A percentile compares a stretch with the other conserved stretches of the same genome.
Evolutionary conservation across 208 protist species (phyloP).

Genomic region (Leishmania lainsoni): DNA sequence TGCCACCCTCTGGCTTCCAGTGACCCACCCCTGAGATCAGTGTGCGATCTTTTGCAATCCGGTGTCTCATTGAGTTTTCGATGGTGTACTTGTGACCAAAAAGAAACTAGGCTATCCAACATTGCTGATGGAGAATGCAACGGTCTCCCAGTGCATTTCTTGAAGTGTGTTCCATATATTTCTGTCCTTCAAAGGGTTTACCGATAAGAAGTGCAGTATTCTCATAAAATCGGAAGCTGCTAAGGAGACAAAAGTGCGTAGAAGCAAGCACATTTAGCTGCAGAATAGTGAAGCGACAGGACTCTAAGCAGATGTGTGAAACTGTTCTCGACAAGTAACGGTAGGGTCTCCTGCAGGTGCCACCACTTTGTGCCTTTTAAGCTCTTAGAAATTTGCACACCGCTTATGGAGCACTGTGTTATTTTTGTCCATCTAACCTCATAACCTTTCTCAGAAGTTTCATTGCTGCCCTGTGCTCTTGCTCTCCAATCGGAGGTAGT

Average conservation of each 20-base stretch:
- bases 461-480: too few species aligned
- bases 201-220: neutral
- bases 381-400: neutral
- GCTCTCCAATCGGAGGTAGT: neutral
- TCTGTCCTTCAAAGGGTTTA: neutral
- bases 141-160: neutral
- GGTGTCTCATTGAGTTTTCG: neutral
- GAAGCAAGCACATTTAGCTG: neutral
- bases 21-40: neutral
- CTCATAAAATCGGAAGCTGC: neutral
- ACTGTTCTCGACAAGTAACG: neutral
- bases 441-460: too few species aligned
- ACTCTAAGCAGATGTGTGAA: neutral
- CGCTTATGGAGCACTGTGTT: too few species aligned
- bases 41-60: neutral
- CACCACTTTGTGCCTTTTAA: too few species aligned
- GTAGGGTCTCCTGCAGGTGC: neutral
- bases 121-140: neutral
- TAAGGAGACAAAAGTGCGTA: neutral
- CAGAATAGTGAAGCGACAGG: neutral
- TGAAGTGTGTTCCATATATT: neutral
- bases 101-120: neutral
- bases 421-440: too few species aligned
- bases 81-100: neutral
- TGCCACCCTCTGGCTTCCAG: neutral